Conservation (phyloP, 2,329 filamentous ascomycete species). For the Amphichorda felina region DNA sequence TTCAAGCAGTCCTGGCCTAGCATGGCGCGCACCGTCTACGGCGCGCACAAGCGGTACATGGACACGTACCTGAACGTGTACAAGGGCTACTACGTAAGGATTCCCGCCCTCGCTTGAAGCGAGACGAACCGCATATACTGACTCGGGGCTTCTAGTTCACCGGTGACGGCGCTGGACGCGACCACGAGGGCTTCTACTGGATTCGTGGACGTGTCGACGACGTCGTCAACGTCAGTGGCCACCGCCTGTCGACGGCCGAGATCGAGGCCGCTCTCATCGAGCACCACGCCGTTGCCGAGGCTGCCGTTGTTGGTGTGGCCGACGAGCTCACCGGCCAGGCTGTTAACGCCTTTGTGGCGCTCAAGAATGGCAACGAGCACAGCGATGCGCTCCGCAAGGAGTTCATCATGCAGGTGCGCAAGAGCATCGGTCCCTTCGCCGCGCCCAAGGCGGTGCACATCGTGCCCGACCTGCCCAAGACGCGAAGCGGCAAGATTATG, state of each 20-base stretch:
- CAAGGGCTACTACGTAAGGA: conserved; percentile 91
- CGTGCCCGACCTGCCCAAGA: conserved; percentile 93
- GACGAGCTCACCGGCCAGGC: conserved; percentile 96
- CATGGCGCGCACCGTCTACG: conserved; percentile 97
- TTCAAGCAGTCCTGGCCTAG: conserved; percentile 98
- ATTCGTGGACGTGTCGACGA: conserved; percentile 97
- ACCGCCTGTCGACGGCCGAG: conserved; percentile 91
- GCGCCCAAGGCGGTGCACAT: conserved; percentile 89
- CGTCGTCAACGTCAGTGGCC: conserved; percentile 94
- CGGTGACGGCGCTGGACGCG: conserved; percentile 86
- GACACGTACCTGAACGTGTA: conserved; percentile 97
- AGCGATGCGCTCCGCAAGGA: conserved; percentile 83
- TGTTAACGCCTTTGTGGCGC: conserved; percentile 89
- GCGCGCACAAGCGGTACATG: conserved; percentile 96
- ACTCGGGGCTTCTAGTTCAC: conserved; percentile 49
- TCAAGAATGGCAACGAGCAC: conserved; percentile 73
- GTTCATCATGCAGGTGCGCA: conserved; percentile 85
- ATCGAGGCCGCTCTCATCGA: conserved; percentile 96
- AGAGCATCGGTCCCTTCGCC: conserved; percentile 94
- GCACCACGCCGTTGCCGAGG: conserved; percentile 81
- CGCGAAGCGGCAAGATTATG: conserved; percentile 98
- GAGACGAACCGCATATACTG: background rate
- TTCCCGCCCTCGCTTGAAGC: background rate
- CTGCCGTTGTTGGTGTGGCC: conserved; percentile 83
- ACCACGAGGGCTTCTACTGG: conserved; percentile 99